Base-by-base conservation (phyloP, 345 rosid genomes). In the Viola odorata region DNA sequence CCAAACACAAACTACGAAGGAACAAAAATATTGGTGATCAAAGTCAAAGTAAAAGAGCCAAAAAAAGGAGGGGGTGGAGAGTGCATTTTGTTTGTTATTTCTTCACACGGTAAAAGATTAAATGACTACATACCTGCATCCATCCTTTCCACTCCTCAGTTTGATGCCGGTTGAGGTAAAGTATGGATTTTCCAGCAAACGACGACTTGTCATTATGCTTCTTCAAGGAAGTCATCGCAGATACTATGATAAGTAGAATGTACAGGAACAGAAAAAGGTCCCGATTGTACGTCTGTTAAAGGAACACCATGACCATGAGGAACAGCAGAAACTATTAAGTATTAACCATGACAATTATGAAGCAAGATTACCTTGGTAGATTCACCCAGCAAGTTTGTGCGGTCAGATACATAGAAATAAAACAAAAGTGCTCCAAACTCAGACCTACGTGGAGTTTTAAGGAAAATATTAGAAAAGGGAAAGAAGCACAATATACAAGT, bases 141-240 rank as follows among this genome's bases (percentile, higher is more conserved):
- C 97, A 94, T 72, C 97, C 97, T 81, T 85, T 94, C 99, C 99
- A 94, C 73, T 94, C 96, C 69, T 89, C 96, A n/a, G 98, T 92
- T 69, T 92, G 96, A 80, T 89, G 91, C 58, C 94, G 82, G 70
- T 84, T 88, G 68, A 94, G 96, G 81, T 88, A 94, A 14, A 78
- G 87, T 55, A 82, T 82, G 58, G 95, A 52, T 68, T 88, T 90
- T 66, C 97, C 96, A 67, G 85, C 77, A 59, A 86, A 81, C 16
- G 85, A 74, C 12, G 97, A 90, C 73, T 83, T 86, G 71, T 94
- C 92, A 66, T 45, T 73, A 62, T 86, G 96, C 73, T 84, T 90
- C 83, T 72, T 90, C 81, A 90, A 64, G 61, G 96, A 94, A 61
- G 99, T 82, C 92, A 85, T 85, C 40, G 83, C 81, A 44, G 97